These are phyloP conservation scores for Oenanthe javanica DNA, from an alignment of 140 eudicot genomes.

Conservation along the genomic window DNA sequence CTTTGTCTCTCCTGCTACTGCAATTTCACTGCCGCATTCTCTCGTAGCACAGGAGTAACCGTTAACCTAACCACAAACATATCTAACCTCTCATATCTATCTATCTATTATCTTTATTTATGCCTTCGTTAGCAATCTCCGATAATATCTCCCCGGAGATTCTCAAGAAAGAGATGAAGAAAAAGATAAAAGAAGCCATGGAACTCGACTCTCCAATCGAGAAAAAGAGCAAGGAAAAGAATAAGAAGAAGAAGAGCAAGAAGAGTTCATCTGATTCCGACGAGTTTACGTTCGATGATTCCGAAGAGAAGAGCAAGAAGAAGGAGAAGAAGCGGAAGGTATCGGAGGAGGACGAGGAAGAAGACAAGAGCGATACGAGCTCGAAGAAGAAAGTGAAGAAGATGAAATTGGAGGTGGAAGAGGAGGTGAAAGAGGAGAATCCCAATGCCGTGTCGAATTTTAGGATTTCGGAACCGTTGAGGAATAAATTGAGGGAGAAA, in stretches of 20 bases:
- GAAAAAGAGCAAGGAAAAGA: neutral
- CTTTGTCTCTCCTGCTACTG: conserved; percentile 2
- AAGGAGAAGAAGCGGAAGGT: conserved; percentile 18
- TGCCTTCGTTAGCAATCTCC: conserved; percentile 10
- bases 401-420: conserved; percentile 23
- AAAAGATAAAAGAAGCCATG: neutral
- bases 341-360: neutral
- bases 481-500: conserved; percentile 52
- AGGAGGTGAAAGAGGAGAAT: conserved; percentile 28
- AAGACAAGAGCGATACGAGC: conserved; percentile 14
- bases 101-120: neutral
- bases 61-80: neutral
- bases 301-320: conserved; percentile 11
- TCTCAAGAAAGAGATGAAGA: neutral
- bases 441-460: conserved; percentile 71
- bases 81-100: too few species aligned
- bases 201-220: neutral
- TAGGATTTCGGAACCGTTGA: conserved; percentile 65
- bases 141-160: neutral
- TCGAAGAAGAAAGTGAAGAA: conserved; percentile 31
- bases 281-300: neutral
- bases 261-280: neutral
- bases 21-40: neutral
- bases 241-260: conserved; percentile 1
- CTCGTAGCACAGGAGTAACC: neutral